Base-by-base conservation (phyloP, 257 asterid species). In the Ilex aquifolium region DNA sequence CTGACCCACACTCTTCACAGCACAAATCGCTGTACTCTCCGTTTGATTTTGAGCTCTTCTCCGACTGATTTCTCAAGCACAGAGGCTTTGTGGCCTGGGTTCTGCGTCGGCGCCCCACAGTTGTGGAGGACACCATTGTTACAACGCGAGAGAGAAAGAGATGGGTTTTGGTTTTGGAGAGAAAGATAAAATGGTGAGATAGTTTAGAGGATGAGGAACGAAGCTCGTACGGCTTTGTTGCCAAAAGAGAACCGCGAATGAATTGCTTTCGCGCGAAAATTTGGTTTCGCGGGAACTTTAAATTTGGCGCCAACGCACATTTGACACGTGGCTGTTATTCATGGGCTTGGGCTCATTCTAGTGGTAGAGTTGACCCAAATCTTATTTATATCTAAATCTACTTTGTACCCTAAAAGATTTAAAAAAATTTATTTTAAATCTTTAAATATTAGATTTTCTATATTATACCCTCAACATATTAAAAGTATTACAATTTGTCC, bases 1-100 rank as follows among this genome's bases (percentile, higher is more conserved):
- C 97, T 59, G 90, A 89, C 78, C 94, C 85, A 57, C 99, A 92
- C 76, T 79, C 71, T 78, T 81, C 85, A 39, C 99, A 92, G 44
- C 66, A 66, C 29, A 69, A 64, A 3, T 88, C 84, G 60, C 67
- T 55, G 72, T 77, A 79, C 27, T 68, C 88, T 2, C 2, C 15
- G 68, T 52, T 59, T 29, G 79, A 69, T 71, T 54, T 68, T 69
- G 79, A 50, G 58, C 68, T 56, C 13, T 71, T 78, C 13, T 53
- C 66, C 32, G 80, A 67, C 13, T 48, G 66, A 62, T 69, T 21
- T 57, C 57, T 62, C 4, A 55, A 4, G 2, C 72, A 44, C 9
- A 17, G 54, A 7, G 95, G 88, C 1, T 65, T 76, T 0, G 80
- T 88, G 74, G 98, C 97, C 30, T 65, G 82, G 52, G 97, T 80